These are phyloP conservation scores for Mycena olivaceomarginata DNA, from an alignment of 768 basidiomycete species.

Conservation along the genomic window DNA sequence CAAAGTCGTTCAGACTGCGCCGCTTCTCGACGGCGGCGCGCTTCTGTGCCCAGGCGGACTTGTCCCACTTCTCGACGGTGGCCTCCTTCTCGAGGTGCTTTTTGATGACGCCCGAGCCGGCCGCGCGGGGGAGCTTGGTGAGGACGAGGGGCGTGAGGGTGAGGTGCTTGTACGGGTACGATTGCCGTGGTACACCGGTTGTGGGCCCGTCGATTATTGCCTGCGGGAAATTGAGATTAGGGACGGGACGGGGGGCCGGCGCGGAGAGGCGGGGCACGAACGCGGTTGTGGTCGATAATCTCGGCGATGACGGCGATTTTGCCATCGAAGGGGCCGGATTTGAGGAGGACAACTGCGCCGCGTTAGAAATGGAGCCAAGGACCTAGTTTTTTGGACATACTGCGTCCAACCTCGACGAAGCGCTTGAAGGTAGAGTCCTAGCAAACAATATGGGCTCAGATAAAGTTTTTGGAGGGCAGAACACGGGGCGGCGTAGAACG, in stretches of 20 bases:
- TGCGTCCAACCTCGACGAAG: conserved; percentile 98
- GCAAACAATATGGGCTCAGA: conserved; percentile 8
- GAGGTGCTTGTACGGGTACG: conserved; percentile 94
- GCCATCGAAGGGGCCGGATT: conserved; percentile 88
- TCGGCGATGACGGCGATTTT: conserved; percentile 97
- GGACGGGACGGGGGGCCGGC: not conserved
- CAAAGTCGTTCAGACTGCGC: conserved; percentile 91
- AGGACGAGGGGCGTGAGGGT: conserved; percentile 92
- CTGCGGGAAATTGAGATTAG: conserved; percentile 62
- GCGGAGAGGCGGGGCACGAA: conserved; percentile 60
- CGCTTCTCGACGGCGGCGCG: conserved; percentile 84
- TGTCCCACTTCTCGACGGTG: conserved; percentile 91
- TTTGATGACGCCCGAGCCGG: conserved; percentile 87
- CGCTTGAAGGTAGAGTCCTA: conserved; percentile 95
- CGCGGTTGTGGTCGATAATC: conserved; percentile 99
- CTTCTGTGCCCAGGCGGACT: conserved; percentile 92
- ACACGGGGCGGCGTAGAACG: not conserved
- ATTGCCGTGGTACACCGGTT: conserved; percentile 93
- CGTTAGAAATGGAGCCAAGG: conserved; percentile 24
- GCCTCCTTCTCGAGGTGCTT: conserved; percentile 93
- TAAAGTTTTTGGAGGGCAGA: not conserved
- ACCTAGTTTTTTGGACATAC: conserved; percentile 60
- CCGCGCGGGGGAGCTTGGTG: conserved; percentile 89
- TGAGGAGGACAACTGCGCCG: conserved; percentile 92
- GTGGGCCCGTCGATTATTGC: conserved; percentile 97